phyloP scores from a whole-genome alignment of 2,329 filamentous ascomycete species.

The Incumbomyces delicatus region DNA sequence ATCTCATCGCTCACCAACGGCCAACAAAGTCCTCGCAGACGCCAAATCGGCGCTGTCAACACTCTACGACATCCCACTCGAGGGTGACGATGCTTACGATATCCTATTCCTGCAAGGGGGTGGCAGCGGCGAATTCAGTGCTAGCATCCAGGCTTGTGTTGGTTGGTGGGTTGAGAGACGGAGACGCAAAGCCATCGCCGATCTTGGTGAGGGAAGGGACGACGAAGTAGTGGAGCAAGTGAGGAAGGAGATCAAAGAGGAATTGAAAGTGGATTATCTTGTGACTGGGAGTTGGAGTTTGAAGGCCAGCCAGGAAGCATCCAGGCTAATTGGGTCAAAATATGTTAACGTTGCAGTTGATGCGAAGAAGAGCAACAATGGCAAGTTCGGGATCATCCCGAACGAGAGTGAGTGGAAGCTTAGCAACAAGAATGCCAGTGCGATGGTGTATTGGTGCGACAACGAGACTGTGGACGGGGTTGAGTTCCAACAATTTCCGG shows the following conservation, averaged over 20 bases:
- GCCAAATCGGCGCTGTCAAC: conserved; percentile 63
- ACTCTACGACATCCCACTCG: conserved; percentile 64
- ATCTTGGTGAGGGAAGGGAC: conserved; percentile 39
- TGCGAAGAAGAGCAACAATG: conserved; percentile 51
- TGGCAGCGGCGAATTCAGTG: conserved; percentile 76
- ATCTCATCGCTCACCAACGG: conserved; percentile 73
- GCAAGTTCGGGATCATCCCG: conserved; percentile 80
- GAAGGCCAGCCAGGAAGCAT: conserved; percentile 78
- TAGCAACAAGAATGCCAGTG: conserved; percentile 46
- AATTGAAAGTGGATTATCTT: conserved; percentile 78
- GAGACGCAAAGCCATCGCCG: conserved; percentile 48
- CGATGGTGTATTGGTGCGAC: conserved; percentile 81
- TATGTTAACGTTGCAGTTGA: conserved; percentile 70
- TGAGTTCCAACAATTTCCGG: conserved; percentile 69
- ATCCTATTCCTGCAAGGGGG: conserved; percentile 81
- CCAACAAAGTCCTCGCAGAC: conserved; percentile 67
- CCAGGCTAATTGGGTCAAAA: conserved; percentile 64
- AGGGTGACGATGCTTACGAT: conserved; percentile 59
- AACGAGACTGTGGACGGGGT: conserved; percentile 81
- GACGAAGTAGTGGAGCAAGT: conserved; percentile 49
- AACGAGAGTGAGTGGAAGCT: conserved; percentile 63
- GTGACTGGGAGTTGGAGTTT: conserved; percentile 85
- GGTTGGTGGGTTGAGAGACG: conserved; percentile 69
- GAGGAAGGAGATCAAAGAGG: conserved; percentile 53
- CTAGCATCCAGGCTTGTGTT: conserved; percentile 74